Base-by-base conservation (phyloP, 768 basidiomycete genomes). In the Steccherinum ochraceum region DNA sequence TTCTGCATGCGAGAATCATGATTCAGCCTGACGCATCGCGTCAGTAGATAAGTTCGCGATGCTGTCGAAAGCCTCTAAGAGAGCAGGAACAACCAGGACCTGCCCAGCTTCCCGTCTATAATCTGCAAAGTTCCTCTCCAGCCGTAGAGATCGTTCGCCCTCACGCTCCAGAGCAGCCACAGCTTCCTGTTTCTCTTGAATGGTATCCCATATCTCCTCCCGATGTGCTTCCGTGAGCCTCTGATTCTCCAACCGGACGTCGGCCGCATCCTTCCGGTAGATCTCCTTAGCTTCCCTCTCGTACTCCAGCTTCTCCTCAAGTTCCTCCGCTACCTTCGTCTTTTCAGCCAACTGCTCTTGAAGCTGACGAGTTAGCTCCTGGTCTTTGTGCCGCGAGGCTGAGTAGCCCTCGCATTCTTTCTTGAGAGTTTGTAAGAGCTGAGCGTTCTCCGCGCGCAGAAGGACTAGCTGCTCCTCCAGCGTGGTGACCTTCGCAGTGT, bases 1-100 rank as follows among this genome's bases (percentile, higher is more conserved):
- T n/a, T n/a, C n/a, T n/a, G n/a, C n/a, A n/a, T n/a, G n/a, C n/a
- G n/a, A n/a, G n/a, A n/a, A n/a, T n/a, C n/a, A n/a, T n/a, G n/a
- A n/a, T n/a, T n/a, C n/a, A n/a, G n/a, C n/a, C n/a, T n/a, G n/a
- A n/a, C n/a, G 11, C 41, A 60, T 51, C 4, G 52, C 56, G 25
- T 64, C 61, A 23, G 58, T 59, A 11, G 64, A 55, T 24, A 64
- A 50, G 48, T 63, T 49, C 24, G 63, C 58, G 25, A 68, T 49
- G 30, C 57, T 55, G 41, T 58, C 48, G 57, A 68, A 65, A 23
- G 64, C 67, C 40, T 68, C 63, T 50, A 63, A 48, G 45, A 68
- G 58, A 19, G 67, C 64, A 7, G 67, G 67, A 2, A 68, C 61
- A 7, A 66, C 55, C 51, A 66, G 57, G 24, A 64, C 65, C 50